phyloP scores from a whole-genome alignment of 148 eudicot species.

The Linanthus parryae region DNA sequence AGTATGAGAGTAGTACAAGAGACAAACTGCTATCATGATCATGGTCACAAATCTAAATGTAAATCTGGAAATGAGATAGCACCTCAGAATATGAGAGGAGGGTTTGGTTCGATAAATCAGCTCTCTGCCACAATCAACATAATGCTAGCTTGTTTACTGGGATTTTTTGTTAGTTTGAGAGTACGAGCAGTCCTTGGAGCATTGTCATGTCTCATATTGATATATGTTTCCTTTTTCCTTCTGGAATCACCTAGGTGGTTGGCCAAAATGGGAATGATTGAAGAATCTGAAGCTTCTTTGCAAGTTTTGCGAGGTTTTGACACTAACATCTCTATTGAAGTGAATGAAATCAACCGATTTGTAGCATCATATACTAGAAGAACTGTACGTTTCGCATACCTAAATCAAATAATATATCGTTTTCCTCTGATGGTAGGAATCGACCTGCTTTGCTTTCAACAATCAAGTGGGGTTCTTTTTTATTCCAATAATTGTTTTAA shows the following conservation, averaged over 20 bases:
- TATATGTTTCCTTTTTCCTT: constrained; percentile 89
- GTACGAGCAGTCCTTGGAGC: too few species aligned
- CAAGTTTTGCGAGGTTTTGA: constrained; percentile 98
- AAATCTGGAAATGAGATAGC: too few species aligned
- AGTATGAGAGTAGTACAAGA: too few species aligned
- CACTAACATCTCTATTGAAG: constrained; percentile 74
- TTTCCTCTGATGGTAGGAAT: constrained; percentile 95
- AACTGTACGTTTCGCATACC: constrained; percentile 62
- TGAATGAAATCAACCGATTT: constrained; percentile 87
- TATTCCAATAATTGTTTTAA: constrained; percentile 80
- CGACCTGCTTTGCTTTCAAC: constrained; percentile 83
- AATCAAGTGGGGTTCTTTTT: constrained; percentile 79
- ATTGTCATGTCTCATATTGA: constrained; percentile 76
- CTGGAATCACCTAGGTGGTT: constrained; percentile 99
- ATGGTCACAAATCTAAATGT: too few species aligned
- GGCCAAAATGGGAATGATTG: constrained; percentile 96
- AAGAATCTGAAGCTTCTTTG: constrained; percentile 89
- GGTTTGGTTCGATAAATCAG: too few species aligned
- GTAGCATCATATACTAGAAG: constrained; percentile 80
- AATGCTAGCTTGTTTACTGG: too few species aligned
- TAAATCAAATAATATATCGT: constrained; percentile 86
- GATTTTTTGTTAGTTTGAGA: too few species aligned
- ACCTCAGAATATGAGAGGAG: too few species aligned
- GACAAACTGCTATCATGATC: too few species aligned
- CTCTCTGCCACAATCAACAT: too few species aligned